phyloP scores from a whole-genome alignment of 495 filamentous ascomycete genomes.

The Neurospora hispaniola region DNA sequence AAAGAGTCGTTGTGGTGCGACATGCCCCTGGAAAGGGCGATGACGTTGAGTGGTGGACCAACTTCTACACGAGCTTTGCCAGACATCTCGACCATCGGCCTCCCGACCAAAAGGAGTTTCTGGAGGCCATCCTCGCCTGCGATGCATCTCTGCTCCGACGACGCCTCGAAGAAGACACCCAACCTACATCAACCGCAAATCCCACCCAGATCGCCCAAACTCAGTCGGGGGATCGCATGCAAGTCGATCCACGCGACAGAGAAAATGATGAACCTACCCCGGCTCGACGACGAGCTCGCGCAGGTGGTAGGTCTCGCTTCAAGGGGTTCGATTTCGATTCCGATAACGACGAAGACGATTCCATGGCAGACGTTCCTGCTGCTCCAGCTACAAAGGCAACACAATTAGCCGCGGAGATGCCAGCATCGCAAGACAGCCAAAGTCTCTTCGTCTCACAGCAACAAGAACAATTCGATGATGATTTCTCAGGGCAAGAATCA shows the following conservation, averaged over 20 bases:
- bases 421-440: conserved; percentile 14
- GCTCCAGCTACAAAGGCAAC: not conserved
- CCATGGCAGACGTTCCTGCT: conserved; percentile 1
- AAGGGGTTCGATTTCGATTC: conserved; percentile 50
- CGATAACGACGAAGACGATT: conserved; percentile 21
- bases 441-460: conserved; percentile 22
- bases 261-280: conserved; percentile 9
- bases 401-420: not conserved
- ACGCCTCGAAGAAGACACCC: conserved; percentile 39
- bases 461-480: conserved; percentile 19
- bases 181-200: conserved; percentile 4
- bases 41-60: conserved; percentile 56
- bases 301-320: conserved; percentile 50
- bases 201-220: conserved; percentile 3
- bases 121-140: conserved; percentile 76
- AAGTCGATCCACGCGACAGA: conserved; percentile 17
- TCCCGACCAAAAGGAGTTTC: conserved; percentile 83
- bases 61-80: conserved; percentile 57
- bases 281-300: conserved; percentile 14
- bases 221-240: conserved; percentile 15
- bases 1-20: conserved; percentile 70
- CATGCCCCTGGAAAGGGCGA: conserved; percentile 51
- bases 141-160: conserved; percentile 61
- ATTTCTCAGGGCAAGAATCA: conserved; percentile 2
- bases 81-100: conserved; percentile 64